Evolutionary conservation across 768 basidiomycete species (phyloP).

Genomic region (Leccinum longicurvipes): DNA sequence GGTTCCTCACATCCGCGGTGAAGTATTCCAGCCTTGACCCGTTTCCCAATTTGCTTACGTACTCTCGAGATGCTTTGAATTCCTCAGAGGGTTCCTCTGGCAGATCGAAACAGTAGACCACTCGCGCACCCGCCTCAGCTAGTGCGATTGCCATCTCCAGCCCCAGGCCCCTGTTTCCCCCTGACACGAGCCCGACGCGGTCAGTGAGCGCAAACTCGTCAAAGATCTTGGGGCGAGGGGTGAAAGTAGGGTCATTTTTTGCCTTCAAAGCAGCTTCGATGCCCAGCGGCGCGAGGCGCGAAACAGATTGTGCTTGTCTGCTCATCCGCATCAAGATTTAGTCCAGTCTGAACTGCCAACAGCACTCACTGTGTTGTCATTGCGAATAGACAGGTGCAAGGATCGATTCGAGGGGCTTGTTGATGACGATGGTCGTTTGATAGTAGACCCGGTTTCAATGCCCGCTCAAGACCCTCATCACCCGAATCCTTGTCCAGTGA

Average conservation of each 20-base stretch:
- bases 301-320: conserved; percentile 38
- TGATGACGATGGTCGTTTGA: too few species aligned
- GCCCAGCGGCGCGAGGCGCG: conserved; percentile 61
- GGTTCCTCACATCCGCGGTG: too few species aligned
- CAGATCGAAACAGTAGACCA: conserved; percentile 68
- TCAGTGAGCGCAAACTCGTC: conserved; percentile 57
- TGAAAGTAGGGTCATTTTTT: conserved; percentile 32
- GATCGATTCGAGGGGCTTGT: too few species aligned
- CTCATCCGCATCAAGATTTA: background rate
- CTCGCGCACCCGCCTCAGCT: conserved; percentile 68
- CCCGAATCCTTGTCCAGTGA: too few species aligned
- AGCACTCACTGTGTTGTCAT: too few species aligned
- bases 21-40: conserved; percentile 4
- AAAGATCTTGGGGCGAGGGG: conserved; percentile 48
- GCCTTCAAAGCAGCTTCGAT: conserved; percentile 55
- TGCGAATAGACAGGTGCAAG: too few species aligned
- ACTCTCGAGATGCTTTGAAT: conserved; percentile 52
- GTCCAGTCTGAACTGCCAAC: too few species aligned
- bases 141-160: conserved; percentile 81
- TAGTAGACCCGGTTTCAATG: too few species aligned
- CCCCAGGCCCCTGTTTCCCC: conserved; percentile 67
- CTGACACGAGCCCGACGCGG: conserved; percentile 60
- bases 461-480: too few species aligned
- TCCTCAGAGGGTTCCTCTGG: conserved; percentile 53
- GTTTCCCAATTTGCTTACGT: conserved; percentile 45